Evolutionary conservation across 805 yeast genomes (phyloP), one percentile per base, ranked within the genome.

Genomic region (Starmera dryadoides): DNA sequence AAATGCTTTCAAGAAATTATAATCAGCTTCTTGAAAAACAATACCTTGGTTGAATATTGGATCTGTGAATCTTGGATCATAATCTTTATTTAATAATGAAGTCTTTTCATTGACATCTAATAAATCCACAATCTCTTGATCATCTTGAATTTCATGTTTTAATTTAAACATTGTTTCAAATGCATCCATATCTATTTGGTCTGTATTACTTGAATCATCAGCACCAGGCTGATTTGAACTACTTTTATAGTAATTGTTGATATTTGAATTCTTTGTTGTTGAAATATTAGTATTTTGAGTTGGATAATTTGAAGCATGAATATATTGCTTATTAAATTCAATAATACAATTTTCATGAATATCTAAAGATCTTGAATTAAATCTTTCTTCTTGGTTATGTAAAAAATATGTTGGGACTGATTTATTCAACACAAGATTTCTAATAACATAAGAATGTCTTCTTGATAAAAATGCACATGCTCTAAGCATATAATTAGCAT

Each of bases 1-100:
- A 16, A 43, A 50, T 32, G 38, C 41, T 19, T 45, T 37, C 28
- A 55, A 6, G 21, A 53, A 45, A 16, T 37, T 36, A 30, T 43
- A 22, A 14, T 41, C 39, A 1, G 52, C 45, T 3, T 33, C 19
- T 12, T 44, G 53, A 40, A 44, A 47, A 11, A 42, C 40, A 17
- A 47, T 29, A 1, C 19, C 12, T 11, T 34, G 37, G 6, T 40
- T 39, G 39, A 45, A 54, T 6, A 49, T 33, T 9, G 55, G 51
- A 31, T 53, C 59, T 3, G 31, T 40, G 34, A 29, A 46, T 20
- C 56, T 39, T 20, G 59, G 58, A 36, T 54, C 58, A 38, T 35
- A 52, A 34, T 54, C 59, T 3, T 26, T 26, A 3, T 40, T 37
- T 19, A 53, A 33, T 14, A 54, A 20, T 1, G 42, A 26, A 0